Evolutionary conservation across 1,139 yeast genomes (phyloP).

Genomic region (Yamadazyma triangularis): DNA sequence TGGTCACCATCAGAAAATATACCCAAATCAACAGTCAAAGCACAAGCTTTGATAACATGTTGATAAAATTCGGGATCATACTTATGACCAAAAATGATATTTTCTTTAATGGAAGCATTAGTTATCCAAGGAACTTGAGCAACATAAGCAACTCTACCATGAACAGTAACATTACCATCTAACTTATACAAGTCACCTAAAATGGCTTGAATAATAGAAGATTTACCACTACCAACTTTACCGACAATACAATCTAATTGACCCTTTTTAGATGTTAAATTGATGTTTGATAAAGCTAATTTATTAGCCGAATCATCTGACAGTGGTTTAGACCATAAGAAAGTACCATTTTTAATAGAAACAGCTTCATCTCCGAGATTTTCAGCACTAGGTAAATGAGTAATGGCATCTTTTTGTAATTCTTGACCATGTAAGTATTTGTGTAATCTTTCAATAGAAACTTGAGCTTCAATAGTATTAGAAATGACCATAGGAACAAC

Average conservation of each 20-base stretch:
- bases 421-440: slow-evolving; percentile 74
- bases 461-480: slow-evolving; percentile 83
- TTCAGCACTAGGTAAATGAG: slow-evolving; percentile 47
- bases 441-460: slow-evolving; percentile 73
- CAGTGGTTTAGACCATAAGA: slow-evolving; percentile 74
- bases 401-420: slow-evolving; percentile 75
- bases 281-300: slow-evolving; percentile 70
- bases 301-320: slow-evolving; percentile 54
- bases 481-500: slow-evolving; percentile 89
- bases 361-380: slow-evolving; percentile 68
- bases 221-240: slow-evolving; percentile 89
- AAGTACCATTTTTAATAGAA: slow-evolving; percentile 67
- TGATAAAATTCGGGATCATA: slow-evolving; percentile 78
- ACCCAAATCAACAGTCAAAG: slow-evolving; percentile 72
- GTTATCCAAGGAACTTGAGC: slow-evolving; percentile 93
- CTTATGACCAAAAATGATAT: slow-evolving; percentile 83
- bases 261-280: slow-evolving; percentile 71
- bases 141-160: slow-evolving; percentile 85
- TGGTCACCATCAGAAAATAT: slow-evolving; percentile 83
- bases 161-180: slow-evolving; percentile 67
- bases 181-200: slow-evolving; percentile 83
- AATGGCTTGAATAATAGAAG: slow-evolving; percentile 78
- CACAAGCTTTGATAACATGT: slow-evolving; percentile 82
- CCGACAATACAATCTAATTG: slow-evolving; percentile 87
- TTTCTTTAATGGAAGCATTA: slow-evolving; percentile 89